phyloP scores from a whole-genome alignment of 73 alveolate genomes.

The Tetrahymena malaccensis region DNA sequence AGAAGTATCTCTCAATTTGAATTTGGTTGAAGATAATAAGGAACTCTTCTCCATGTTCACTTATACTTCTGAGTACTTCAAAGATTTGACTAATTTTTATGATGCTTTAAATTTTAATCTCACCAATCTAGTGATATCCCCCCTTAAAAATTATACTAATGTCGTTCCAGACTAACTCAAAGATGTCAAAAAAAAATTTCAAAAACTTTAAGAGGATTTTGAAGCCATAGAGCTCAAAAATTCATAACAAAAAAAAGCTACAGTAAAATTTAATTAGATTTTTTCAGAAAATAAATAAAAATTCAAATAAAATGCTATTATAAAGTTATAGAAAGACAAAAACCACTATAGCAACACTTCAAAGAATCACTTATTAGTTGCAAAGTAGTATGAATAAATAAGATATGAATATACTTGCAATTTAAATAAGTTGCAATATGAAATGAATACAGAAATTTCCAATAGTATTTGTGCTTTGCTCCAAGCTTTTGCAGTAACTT shows the following conservation, averaged over 20 bases:
- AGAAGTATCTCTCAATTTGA: not conserved
- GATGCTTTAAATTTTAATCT: not conserved
- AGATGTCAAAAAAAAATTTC: not conserved
- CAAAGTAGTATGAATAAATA: not conserved
- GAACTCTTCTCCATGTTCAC: not conserved
- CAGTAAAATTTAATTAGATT: not conserved
- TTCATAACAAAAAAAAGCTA: not conserved
- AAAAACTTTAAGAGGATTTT: not conserved
- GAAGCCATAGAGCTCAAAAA: not conserved
- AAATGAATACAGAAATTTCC: not conserved
- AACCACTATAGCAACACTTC: not conserved
- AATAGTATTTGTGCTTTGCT: not conserved
- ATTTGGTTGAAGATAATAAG: not conserved
- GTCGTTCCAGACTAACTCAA: not conserved
- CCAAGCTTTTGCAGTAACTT: not conserved
- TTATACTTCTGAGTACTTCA: not conserved
- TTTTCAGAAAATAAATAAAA: not conserved
- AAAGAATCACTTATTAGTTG: not conserved
- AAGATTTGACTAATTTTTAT: not conserved
- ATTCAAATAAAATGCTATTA: not conserved
- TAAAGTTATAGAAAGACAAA: not conserved
- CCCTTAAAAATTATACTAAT: not conserved
- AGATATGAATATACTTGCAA: not conserved
- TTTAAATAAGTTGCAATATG: not conserved
- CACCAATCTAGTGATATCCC: not conserved